Base-by-base conservation (phyloP, 441 rosid species). In the Pelargonium fulgidum region DNA sequence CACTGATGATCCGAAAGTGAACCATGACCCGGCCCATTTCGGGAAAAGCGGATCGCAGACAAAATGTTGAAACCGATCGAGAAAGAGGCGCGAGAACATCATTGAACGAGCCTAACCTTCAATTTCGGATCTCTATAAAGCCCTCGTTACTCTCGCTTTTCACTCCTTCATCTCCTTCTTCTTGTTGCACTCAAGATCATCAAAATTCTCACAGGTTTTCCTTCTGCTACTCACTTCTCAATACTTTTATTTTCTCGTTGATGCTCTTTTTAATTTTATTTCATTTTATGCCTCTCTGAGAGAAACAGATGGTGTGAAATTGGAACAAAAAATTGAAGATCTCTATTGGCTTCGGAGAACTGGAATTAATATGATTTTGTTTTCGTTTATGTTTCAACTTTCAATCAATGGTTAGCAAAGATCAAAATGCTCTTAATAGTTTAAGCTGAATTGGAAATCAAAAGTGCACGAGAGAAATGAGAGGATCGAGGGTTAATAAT, bases 31-130 rank as follows among this genome's bases (percentile, higher is more conserved):
- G 63, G 24, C 33, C 63, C 63, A 20, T 58, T 19, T 17, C 63
- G 63, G 3, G 63, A 58, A 58, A 58, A 58, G 29, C 33, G 63
- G 63, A 58, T 58, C 63, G 16, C 33, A 58, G 63, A 9, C 63
- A 8, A 20, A 58, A 58, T 20, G 29, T 58, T 19, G 63, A 11
- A 58, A 26, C 22, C 63, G 63, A 39, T 39, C 42, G 42, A 39
- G 26, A 58, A 26, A 19, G 29, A 58, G 29, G 63, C 42, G 63
- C 63, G 63, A 16, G 33, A 58, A 58, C 7, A 58, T 58, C 63
- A 58, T 19, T 20, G 63, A 58, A 58, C 33, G 63, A 58, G 10
- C 33, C 29, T n/a, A 58, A 58, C 63, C 63, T 58, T 58, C 63
- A 58, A 58, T 58, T 58, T 58, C 63, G 63, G 63, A 7, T 58